Conservation (phyloP, 2,329 filamentous ascomycete species). For the Fusarium neocosmosporiellum region DNA sequence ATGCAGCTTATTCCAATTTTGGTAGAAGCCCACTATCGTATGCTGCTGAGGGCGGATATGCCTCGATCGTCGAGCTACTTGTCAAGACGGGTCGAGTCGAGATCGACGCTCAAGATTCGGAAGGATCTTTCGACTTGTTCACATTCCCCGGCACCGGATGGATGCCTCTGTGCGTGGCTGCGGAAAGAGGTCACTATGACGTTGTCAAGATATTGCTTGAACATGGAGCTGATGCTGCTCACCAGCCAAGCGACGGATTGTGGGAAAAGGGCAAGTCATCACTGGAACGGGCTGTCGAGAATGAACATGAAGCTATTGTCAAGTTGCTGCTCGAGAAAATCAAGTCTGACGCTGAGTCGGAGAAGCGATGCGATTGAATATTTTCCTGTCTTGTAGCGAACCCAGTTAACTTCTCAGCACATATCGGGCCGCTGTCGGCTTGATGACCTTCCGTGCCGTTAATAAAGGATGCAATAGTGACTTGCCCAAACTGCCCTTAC, state of each 20-base stretch:
- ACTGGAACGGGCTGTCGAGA: background rate
- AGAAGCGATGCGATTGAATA: background rate
- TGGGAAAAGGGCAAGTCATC: background rate
- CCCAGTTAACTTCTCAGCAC: background rate
- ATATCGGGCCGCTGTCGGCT: background rate
- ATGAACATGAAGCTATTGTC: background rate
- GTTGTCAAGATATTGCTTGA: background rate
- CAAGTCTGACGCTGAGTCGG: background rate
- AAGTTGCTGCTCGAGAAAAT: background rate
- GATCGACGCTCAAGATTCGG: background rate
- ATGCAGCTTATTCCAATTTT: fast-evolving
- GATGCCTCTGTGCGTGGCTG: background rate
- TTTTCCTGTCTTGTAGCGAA: background rate
- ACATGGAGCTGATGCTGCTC: background rate
- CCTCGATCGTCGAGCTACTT: background rate
- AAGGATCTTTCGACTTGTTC: background rate
- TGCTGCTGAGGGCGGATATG: background rate
- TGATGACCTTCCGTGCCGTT: background rate
- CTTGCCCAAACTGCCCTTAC: too few species aligned
- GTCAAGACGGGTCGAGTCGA: background rate
- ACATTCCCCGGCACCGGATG: background rate
- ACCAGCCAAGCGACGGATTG: background rate
- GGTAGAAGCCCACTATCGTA: background rate
- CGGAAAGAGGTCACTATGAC: background rate
- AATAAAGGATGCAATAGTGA: background rate